Percentiles rank a stretch among this genome's conserved stretches.
These are phyloP conservation scores for Powellomyces hirtus DNA, from an alignment of 192 early-diverging fungal genomes.

Conservation along the genomic window DNA sequence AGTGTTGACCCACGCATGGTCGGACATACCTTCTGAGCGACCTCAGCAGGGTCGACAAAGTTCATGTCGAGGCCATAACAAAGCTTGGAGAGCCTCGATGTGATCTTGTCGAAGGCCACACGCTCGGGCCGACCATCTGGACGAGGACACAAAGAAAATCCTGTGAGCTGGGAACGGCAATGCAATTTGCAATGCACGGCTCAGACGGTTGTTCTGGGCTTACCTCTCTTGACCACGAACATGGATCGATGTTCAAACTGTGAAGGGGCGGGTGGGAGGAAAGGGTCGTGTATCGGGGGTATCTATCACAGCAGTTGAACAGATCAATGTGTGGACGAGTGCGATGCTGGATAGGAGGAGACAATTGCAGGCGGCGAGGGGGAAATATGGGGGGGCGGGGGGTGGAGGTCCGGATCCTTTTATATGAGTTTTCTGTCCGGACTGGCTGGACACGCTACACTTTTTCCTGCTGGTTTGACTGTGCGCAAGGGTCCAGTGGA, in stretches of 20 bases:
- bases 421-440: not conserved
- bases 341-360: not conserved
- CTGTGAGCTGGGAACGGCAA: not conserved
- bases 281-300: no score
- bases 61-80: slow-evolving; percentile 90
- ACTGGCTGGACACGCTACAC: no score
- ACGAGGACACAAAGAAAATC: slow-evolving; percentile 5
- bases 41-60: slow-evolving; percentile 84
- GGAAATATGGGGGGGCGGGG: not conserved
- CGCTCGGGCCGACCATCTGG: slow-evolving; percentile 83
- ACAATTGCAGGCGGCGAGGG: not conserved
- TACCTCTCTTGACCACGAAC: slow-evolving; percentile 49
- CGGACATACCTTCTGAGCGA: slow-evolving; percentile 82
- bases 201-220: not conserved
- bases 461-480: no score
- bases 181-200: not conserved
- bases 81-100: slow-evolving; percentile 88
- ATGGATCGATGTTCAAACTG: slow-evolving; percentile 25
- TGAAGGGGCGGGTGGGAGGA: not conserved
- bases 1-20: not conserved
- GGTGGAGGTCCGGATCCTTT: not conserved
- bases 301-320: not conserved
- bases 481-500: not conserved
- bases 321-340: not conserved
- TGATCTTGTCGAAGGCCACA: slow-evolving; percentile 95